These are phyloP conservation scores for Microglena sp. DNA, from an alignment of 139 green algal genomes.

Conservation along the genomic window DNA sequence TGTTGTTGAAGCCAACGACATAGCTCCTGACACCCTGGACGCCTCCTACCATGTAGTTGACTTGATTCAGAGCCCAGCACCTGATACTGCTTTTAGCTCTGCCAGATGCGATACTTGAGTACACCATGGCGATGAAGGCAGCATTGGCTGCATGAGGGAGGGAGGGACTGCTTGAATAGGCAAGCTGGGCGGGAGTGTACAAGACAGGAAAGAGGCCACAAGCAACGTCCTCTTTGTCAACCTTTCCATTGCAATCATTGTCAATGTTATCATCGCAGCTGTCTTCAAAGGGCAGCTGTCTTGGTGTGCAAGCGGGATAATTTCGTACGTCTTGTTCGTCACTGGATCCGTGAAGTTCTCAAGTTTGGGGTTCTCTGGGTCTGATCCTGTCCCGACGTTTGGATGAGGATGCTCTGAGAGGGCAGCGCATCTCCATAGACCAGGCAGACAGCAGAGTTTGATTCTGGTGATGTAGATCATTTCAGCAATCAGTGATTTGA, in stretches of 20 bases:
- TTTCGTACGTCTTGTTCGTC: neutral
- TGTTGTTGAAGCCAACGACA: slow-evolving; percentile 9
- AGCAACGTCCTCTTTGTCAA: slow-evolving; percentile 20
- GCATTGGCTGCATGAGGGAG: slow-evolving; percentile 8
- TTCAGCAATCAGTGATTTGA: no score
- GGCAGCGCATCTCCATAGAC: no score
- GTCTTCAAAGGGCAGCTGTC: neutral
- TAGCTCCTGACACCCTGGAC: slow-evolving; percentile 1
- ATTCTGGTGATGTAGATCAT: no score
- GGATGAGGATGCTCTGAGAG: no score
- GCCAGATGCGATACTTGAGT: neutral
- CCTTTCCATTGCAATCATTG: slow-evolving; percentile 32
- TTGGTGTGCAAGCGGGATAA: no score
- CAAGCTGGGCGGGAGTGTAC: slow-evolving; percentile 8
- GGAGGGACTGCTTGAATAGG: neutral
- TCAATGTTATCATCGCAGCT: slow-evolving; percentile 17
- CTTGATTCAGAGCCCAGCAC: slow-evolving; percentile 5
- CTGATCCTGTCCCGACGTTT: no score
- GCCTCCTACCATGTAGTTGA: slow-evolving; percentile 11
- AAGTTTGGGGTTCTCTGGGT: neutral
- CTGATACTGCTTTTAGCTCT: neutral
- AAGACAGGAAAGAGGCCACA: slow-evolving; percentile 19
- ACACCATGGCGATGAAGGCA: slow-evolving; percentile 4
- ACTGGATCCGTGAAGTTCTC: slow-evolving; percentile 11
- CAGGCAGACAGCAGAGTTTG: no score